Conservation (phyloP, 352 stramenopile genomes). For the Phytophthora fragariaefolia region DNA sequence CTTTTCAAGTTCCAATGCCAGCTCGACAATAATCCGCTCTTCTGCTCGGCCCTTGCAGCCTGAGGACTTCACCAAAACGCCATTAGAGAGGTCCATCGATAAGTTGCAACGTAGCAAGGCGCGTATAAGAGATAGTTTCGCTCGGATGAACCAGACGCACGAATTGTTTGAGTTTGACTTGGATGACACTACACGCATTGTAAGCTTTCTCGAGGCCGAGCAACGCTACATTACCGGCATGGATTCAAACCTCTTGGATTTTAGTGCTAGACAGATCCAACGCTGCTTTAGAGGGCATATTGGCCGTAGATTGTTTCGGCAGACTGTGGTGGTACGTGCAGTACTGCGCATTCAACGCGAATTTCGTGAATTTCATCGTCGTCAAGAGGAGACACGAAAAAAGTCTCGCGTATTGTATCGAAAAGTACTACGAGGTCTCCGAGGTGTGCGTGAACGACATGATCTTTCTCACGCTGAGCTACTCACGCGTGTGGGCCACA, state of each 20-base stretch:
- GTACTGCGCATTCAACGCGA: slow-evolving; percentile 54
- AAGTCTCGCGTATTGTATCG: slow-evolving; percentile 49
- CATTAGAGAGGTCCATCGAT: slow-evolving; percentile 37
- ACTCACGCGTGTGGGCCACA: slow-evolving; percentile 60
- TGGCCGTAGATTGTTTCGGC: slow-evolving; percentile 55
- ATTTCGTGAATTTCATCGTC: slow-evolving; percentile 47
- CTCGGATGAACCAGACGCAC: slow-evolving; percentile 47
- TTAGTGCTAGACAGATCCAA: slow-evolving; percentile 75
- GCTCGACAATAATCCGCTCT: background rate
- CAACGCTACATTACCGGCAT: slow-evolving; percentile 28
- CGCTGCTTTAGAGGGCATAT: slow-evolving; percentile 86
- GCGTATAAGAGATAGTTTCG: slow-evolving; percentile 29
- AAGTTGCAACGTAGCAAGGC: slow-evolving; percentile 31
- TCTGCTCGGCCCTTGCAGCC: slow-evolving; percentile 23
- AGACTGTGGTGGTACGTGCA: slow-evolving; percentile 47
- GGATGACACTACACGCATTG: slow-evolving; percentile 29
- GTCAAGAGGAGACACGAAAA: slow-evolving; percentile 35
- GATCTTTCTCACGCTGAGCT: slow-evolving; percentile 62
- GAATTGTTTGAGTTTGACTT: slow-evolving; percentile 41
- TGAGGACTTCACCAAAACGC: slow-evolving; percentile 34
- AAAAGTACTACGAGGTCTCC: slow-evolving; percentile 63
- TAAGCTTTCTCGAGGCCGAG: slow-evolving; percentile 33
- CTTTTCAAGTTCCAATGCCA: slow-evolving; percentile 37
- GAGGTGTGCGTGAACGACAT: slow-evolving; percentile 42
- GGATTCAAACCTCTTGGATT: slow-evolving; percentile 43